Evolutionary conservation across 257 asterid genomes (phyloP).

Genomic region (Capsicum rhomboideum): DNA sequence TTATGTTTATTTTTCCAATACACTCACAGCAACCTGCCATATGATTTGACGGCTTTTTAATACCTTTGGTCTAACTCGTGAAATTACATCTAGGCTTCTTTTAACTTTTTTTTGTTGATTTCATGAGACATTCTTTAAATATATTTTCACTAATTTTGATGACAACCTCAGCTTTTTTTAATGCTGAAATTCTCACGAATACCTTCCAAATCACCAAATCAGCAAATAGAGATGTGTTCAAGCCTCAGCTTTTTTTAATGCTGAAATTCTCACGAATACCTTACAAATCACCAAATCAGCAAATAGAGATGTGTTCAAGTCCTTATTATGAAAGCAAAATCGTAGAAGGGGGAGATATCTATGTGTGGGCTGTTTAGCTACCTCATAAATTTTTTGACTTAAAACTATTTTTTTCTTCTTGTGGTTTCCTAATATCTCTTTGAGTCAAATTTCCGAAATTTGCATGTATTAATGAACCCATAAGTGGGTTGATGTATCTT

Average conservation of each 20-base stretch:
- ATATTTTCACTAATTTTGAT: background rate
- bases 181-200: background rate
- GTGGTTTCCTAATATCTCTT: background rate
- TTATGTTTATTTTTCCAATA: background rate
- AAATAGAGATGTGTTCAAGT: background rate
- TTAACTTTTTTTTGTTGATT: background rate
- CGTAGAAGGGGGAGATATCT: background rate
- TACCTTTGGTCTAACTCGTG: background rate
- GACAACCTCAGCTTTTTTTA: background rate
- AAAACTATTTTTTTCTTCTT: background rate
- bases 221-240: background rate
- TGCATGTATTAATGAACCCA: background rate
- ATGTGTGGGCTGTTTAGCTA: background rate
- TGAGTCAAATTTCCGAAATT: background rate
- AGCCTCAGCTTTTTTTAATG: background rate
- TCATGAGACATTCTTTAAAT: background rate
- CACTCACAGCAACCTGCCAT: background rate
- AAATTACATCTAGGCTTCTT: background rate
- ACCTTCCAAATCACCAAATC: background rate
- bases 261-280: background rate
- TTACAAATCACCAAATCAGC: background rate
- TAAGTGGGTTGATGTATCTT: background rate
- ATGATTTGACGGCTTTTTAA: background rate
- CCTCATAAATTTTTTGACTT: background rate
- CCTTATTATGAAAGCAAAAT: background rate